These are phyloP conservation scores for Penicillium egyptiacum DNA, from an alignment of 495 filamentous ascomycete species.

Conservation along the genomic window DNA sequence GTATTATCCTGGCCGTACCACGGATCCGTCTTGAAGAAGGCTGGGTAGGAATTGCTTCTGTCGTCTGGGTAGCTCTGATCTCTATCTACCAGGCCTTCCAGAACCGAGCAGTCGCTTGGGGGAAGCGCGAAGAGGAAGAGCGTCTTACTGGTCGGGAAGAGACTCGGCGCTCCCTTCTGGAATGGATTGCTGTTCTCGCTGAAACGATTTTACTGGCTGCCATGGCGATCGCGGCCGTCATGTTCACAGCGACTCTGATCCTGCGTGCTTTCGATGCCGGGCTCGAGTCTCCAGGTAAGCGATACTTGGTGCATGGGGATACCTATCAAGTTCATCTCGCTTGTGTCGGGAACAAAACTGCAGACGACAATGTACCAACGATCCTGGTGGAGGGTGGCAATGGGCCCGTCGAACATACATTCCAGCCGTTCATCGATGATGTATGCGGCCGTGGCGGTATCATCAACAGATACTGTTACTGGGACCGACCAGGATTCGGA, in stretches of 20 bases:
- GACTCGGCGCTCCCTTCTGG: constrained; percentile 72
- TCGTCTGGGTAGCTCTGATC: constrained; percentile 72
- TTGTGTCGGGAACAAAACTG: constrained; percentile 68
- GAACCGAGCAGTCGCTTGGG: constrained; percentile 80
- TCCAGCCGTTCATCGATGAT: constrained; percentile 67
- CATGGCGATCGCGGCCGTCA: constrained; percentile 61
- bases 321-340: constrained; percentile 84
- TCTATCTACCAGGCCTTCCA: constrained; percentile 60
- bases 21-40: constrained; percentile 78
- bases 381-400: constrained; percentile 83
- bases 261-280: constrained; percentile 74
- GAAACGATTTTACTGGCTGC: constrained; percentile 67
- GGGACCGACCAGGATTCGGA: constrained; percentile 84
- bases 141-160: constrained; percentile 88
- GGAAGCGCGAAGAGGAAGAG: constrained; percentile 88
- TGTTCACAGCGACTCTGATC: constrained; percentile 76
- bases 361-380: constrained; percentile 54
- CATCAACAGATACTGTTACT: constrained; percentile 90
- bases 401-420: constrained; percentile 65
- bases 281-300: constrained; percentile 65
- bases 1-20: constrained; percentile 72
- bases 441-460: constrained; percentile 73
- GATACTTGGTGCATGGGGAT: constrained; percentile 74
- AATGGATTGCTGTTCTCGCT: constrained; percentile 83
- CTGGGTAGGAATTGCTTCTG: constrained; percentile 83